phyloP scores from a whole-genome alignment of 176 grass and related monocot genomes.

The Avena atlantica region DNA sequence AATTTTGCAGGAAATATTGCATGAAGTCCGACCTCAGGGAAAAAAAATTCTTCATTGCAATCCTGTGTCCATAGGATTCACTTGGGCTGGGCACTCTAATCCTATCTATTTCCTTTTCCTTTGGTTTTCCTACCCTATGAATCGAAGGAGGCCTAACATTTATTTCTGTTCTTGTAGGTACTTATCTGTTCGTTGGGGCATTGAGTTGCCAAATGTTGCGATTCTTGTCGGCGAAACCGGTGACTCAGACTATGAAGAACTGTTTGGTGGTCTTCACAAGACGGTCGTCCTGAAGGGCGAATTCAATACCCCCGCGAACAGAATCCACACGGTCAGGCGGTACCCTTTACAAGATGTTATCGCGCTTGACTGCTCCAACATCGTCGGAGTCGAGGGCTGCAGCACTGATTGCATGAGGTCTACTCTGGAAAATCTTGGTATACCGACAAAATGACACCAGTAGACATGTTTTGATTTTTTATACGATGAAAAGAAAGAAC shows the following conservation, averaged over 20 bases:
- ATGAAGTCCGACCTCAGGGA: too few relatives aligned
- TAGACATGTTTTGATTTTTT: not conserved
- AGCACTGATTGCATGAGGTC: constrained; percentile 51
- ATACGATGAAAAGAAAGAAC: constrained; percentile 44
- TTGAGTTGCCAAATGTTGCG: constrained; percentile 66
- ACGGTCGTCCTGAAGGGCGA: constrained; percentile 79
- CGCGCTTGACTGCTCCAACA: constrained; percentile 75
- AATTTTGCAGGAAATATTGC: too few relatives aligned
- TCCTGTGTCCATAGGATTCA: too few relatives aligned
- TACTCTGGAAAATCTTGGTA: constrained; percentile 61
- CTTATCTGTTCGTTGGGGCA: constrained; percentile 85
- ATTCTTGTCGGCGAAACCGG: constrained; percentile 83
- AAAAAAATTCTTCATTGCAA: too few relatives aligned
- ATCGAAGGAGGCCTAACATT: too few relatives aligned
- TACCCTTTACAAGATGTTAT: constrained; percentile 86
- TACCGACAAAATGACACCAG: constrained; percentile 38
- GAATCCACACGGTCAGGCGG: constrained; percentile 62
- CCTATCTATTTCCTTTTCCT: too few relatives aligned
- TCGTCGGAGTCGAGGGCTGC: constrained; percentile 66
- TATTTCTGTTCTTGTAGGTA: constrained; percentile 59
- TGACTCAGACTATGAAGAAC: constrained; percentile 85
- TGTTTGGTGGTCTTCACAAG: constrained; percentile 87
- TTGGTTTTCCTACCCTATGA: too few relatives aligned
- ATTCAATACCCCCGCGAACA: constrained; percentile 72
- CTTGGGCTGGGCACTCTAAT: too few relatives aligned